Evolutionary conservation across 192 early-diverging fungal genomes (phyloP).

Genomic region (Linnemannia elongata): DNA sequence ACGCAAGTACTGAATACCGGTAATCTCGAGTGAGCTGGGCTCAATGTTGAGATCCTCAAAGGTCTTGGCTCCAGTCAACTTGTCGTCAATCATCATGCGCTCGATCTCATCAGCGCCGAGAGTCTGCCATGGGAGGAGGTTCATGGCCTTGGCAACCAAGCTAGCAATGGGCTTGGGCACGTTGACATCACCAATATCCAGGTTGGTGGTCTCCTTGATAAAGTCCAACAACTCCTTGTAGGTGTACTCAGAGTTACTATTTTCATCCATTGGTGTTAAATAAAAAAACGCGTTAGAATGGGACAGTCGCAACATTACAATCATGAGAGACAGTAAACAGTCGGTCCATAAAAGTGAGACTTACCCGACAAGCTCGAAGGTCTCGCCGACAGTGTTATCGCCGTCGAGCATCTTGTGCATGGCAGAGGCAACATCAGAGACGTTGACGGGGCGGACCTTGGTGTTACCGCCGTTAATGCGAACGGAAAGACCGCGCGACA

Average conservation of each 20-base stretch:
- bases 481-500: conserved; percentile 66
- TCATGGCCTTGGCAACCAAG: conserved; percentile 71
- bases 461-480: conserved; percentile 77
- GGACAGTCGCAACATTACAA: too few relatives aligned
- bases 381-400: conserved; percentile 83
- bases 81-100: conserved; percentile 81
- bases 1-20: conserved; percentile 85
- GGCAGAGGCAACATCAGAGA: conserved; percentile 87
- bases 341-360: neutral
- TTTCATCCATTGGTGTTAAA: neutral
- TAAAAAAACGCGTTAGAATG: too few relatives aligned
- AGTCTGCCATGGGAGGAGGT: conserved; percentile 81
- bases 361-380: conserved; percentile 91
- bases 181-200: conserved; percentile 58
- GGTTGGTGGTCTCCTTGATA: conserved; percentile 70
- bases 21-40: conserved; percentile 84
- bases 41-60: conserved; percentile 90
- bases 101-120: conserved; percentile 91
- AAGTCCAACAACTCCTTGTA: conserved; percentile 81
- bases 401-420: conserved; percentile 82
- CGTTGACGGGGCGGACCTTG: conserved; percentile 79
- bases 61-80: conserved; percentile 77
- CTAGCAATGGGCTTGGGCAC: conserved; percentile 83
- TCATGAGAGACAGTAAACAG: too few relatives aligned
- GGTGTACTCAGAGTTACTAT: conserved; percentile 80